These are phyloP conservation scores for Rostrohypoxylon terebratum DNA, from an alignment of 495 filamentous ascomycete species.

Conservation along the genomic window DNA sequence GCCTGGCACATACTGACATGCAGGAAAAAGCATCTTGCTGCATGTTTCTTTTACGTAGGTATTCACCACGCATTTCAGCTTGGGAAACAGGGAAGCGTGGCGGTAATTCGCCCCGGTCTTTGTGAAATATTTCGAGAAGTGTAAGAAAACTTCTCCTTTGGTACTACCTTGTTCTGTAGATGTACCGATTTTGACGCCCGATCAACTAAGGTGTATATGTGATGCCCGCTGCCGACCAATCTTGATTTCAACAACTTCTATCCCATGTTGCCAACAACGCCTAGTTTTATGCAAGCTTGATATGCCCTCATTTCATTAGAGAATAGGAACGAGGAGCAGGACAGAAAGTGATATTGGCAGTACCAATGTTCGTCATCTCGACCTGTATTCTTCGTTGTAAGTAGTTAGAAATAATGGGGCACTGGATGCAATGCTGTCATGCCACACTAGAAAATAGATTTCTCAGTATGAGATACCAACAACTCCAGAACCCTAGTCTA, in stretches of 20 bases:
- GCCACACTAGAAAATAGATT: slow-evolving; percentile 27
- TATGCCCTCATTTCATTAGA: slow-evolving; percentile 40
- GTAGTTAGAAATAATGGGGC: slow-evolving; percentile 19
- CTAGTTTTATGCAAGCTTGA: slow-evolving; percentile 49
- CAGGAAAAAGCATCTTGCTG: slow-evolving; percentile 19
- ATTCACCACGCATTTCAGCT: slow-evolving; percentile 31
- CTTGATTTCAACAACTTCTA: slow-evolving; percentile 48
- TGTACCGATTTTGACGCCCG: slow-evolving; percentile 38
- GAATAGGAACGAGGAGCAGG: slow-evolving; percentile 8
- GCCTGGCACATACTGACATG: slow-evolving; percentile 28
- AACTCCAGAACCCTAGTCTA: slow-evolving; percentile 51
- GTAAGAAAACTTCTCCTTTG: slow-evolving; percentile 16
- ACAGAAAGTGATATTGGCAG: slow-evolving; percentile 8
- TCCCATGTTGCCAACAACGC: slow-evolving; percentile 52
- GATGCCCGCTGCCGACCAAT: slow-evolving; percentile 34
- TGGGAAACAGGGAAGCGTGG: slow-evolving; percentile 22
- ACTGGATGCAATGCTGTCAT: slow-evolving; percentile 32
- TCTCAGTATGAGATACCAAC: slow-evolving; percentile 41
- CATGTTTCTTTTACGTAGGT: slow-evolving; percentile 23
- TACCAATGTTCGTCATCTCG: slow-evolving; percentile 14
- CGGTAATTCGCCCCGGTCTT: slow-evolving; percentile 23
- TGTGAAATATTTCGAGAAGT: slow-evolving; percentile 17
- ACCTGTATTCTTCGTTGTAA: slow-evolving; percentile 3
- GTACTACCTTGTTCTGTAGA: slow-evolving; percentile 31
- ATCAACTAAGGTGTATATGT: slow-evolving; percentile 31